phyloP scores from a whole-genome alignment of 768 basidiomycete genomes.

The Boletus eberwhitei region DNA sequence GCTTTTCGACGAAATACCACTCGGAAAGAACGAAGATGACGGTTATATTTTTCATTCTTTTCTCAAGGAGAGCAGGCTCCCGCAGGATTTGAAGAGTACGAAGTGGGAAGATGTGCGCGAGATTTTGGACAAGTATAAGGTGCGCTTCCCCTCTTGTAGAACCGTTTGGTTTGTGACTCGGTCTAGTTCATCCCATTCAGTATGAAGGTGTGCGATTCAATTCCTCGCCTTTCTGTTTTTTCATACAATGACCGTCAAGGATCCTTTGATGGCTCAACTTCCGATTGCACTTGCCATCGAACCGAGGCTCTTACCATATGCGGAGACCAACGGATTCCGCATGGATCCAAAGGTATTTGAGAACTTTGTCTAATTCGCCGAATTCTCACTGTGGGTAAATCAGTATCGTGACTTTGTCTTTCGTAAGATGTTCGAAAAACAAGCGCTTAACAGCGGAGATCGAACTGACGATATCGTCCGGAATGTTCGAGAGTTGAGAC shows the following conservation, averaged over 20 bases:
- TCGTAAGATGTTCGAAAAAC: slow-evolving; percentile 78
- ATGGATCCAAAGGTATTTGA: slow-evolving; percentile 70
- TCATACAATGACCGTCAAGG: slow-evolving; percentile 38
- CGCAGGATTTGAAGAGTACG: slow-evolving; percentile 54
- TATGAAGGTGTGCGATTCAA: slow-evolving; percentile 47
- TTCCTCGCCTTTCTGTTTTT: background rate
- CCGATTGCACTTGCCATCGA: slow-evolving; percentile 76
- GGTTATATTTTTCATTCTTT: slow-evolving; percentile 62
- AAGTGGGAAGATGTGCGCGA: slow-evolving; percentile 64
- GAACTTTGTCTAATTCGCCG: background rate
- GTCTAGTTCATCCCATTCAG: slow-evolving; percentile 75
- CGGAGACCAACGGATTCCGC: slow-evolving; percentile 67
- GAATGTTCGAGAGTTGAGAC: slow-evolving; percentile 70
- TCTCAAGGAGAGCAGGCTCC: slow-evolving; percentile 65
- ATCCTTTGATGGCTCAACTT: slow-evolving; percentile 74
- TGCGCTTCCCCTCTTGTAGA: slow-evolving; percentile 24
- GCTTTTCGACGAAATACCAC: slow-evolving; percentile 63
- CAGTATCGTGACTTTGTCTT: slow-evolving; percentile 86
- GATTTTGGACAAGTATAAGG: slow-evolving; percentile 69
- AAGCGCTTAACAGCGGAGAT: slow-evolving; percentile 44
- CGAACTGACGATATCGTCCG: slow-evolving; percentile 60
- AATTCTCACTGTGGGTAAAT: slow-evolving; percentile 11
- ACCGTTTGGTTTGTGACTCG: slow-evolving; percentile 13
- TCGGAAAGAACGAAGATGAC: slow-evolving; percentile 73
- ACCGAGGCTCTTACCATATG: slow-evolving; percentile 68